Evolutionary conservation across 179 eudicot genomes (phyloP).

Genomic region (Silene coronaria): DNA sequence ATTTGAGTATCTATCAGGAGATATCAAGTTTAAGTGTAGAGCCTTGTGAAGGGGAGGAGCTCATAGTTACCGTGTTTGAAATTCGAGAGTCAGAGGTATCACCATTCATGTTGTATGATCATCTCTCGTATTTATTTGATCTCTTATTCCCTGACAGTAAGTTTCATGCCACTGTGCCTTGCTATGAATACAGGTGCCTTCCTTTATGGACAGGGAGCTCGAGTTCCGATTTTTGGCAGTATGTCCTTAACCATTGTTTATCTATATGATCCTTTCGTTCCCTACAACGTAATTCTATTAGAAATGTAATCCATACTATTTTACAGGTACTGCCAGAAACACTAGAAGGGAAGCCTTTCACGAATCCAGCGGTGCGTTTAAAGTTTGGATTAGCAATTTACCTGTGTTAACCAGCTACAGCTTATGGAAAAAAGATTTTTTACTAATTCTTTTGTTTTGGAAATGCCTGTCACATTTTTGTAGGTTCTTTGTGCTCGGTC

Average conservation of each 20-base stretch:
- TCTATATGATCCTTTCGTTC: constrained; percentile 2
- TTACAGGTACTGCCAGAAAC: constrained; percentile 74
- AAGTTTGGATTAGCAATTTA: not conserved
- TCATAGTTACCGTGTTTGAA: constrained; percentile 75
- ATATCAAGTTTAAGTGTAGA: constrained; percentile 91
- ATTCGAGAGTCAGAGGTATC: constrained; percentile 69
- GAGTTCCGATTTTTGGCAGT: constrained; percentile 94
- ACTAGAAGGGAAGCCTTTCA: constrained; percentile 51
- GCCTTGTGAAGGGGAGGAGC: constrained; percentile 68
- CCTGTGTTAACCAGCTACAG: not conserved
- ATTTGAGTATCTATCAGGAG: constrained; percentile 44
- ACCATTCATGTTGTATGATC: not conserved
- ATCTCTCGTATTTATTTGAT: not conserved
- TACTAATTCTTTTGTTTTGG: not conserved
- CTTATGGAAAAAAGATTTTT: not conserved
- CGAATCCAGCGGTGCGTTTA: constrained; percentile 59
- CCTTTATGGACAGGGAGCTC: constrained; percentile 78
- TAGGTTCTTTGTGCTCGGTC: constrained; percentile 81
- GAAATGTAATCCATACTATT: not conserved
- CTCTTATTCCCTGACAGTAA: not conserved
- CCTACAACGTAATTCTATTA: not conserved
- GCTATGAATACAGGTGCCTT: constrained; percentile 53
- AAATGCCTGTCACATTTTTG: constrained; percentile 16
- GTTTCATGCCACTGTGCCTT: constrained; percentile 6
- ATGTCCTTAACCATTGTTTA: constrained; percentile 1